Conservation (phyloP, 352 stramenopile species). For the Aphanomyces stellatus region DNA sequence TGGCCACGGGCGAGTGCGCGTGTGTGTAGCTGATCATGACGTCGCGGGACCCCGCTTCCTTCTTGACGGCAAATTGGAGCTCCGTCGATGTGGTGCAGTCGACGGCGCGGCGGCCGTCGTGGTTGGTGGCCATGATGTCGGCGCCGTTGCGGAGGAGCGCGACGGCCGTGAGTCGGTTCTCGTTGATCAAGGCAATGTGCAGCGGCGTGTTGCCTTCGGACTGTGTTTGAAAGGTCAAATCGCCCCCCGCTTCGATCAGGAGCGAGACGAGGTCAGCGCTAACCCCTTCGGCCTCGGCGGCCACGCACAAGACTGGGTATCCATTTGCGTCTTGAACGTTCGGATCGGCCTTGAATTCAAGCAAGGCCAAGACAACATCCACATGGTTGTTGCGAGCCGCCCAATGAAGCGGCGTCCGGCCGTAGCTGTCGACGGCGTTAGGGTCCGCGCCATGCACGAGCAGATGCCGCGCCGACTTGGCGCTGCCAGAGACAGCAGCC, state of each 20-base stretch:
- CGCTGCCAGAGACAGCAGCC: conserved; percentile 48
- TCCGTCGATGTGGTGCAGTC: conserved; percentile 75
- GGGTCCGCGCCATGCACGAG: conserved; percentile 38
- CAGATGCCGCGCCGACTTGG: conserved; percentile 29
- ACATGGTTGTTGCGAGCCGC: conserved; percentile 58
- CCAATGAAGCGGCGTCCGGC: conserved; percentile 66
- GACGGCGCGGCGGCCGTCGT: conserved; percentile 48
- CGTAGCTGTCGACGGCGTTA: conserved; percentile 49
- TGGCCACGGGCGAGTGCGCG: conserved; percentile 51
- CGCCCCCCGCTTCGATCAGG: conserved; percentile 35
- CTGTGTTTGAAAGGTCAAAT: conserved; percentile 28
- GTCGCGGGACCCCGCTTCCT: conserved; percentile 56
- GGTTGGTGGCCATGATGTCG: conserved; percentile 61
- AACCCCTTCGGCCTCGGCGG: conserved; percentile 51
- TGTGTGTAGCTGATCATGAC: conserved; percentile 82
- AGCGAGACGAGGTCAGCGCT: conserved; percentile 33
- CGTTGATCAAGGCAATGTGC: conserved; percentile 57
- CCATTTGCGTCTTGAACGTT: conserved; percentile 37
- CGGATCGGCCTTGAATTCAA: conserved; percentile 36
- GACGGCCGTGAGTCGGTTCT: conserved; percentile 57
- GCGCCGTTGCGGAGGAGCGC: conserved; percentile 61
- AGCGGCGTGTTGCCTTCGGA: conserved; percentile 53
- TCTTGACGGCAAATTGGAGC: conserved; percentile 68
- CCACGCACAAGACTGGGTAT: conserved; percentile 52
- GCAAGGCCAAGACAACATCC: conserved; percentile 34